Conservation (phyloP, 805 yeast species). For the Yarrowia bubula region DNA sequence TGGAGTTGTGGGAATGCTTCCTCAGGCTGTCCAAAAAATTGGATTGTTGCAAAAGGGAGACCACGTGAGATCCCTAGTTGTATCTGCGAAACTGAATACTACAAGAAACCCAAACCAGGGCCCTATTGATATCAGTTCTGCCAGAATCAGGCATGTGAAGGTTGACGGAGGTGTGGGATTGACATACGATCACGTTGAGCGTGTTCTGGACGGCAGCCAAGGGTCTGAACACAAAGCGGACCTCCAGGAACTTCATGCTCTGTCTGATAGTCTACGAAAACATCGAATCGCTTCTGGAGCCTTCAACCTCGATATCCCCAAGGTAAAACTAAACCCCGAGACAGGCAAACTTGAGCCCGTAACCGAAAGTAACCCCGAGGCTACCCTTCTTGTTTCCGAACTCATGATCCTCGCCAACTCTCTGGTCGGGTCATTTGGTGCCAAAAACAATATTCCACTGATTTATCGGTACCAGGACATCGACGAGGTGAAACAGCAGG, state of each 20-base stretch:
- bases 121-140: not conserved
- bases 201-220: conserved; percentile 42
- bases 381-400: conserved; percentile 73
- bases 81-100: not conserved
- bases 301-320: conserved; percentile 38
- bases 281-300: conserved; percentile 45
- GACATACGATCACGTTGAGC: conserved; percentile 66
- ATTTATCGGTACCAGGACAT: conserved; percentile 35
- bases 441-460: conserved; percentile 33
- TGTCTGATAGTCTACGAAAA: conserved; percentile 39
- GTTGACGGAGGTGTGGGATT: conserved; percentile 29
- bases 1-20: conserved; percentile 66
- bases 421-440: conserved; percentile 37
- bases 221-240: conserved; percentile 37
- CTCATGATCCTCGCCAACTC: conserved; percentile 78
- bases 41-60: conserved; percentile 7
- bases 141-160: conserved; percentile 41
- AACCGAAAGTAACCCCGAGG: conserved; percentile 42
- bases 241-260: conserved; percentile 39
- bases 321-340: conserved; percentile 22
- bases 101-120: not conserved
- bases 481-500: conserved; percentile 13
- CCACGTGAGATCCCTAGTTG: not conserved
- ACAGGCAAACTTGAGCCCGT: conserved; percentile 32
- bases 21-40: conserved; percentile 38